Evolutionary conservation across 192 early-diverging fungal genomes (phyloP).

Genomic region (Kickxella alabastrina): DNA sequence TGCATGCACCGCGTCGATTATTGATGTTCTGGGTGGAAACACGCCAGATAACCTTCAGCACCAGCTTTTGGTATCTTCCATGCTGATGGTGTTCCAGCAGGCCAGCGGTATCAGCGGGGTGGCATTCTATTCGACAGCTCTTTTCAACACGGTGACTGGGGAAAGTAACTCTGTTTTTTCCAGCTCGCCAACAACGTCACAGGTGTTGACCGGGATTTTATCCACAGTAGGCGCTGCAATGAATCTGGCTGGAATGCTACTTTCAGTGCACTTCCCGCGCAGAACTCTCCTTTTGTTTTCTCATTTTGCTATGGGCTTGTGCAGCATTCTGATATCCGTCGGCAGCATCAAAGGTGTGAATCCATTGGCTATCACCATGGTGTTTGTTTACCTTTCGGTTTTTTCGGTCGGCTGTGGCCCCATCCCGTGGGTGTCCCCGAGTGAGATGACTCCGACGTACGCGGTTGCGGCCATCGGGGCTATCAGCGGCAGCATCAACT

Average conservation of each 20-base stretch:
- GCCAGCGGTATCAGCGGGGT: constrained; percentile 75
- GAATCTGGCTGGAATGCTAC: constrained; percentile 24
- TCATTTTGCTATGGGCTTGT: constrained; percentile 55
- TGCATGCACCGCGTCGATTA: constrained; percentile 30
- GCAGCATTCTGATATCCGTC: constrained; percentile 57
- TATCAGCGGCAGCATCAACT: constrained; percentile 65
- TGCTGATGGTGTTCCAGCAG: constrained; percentile 70
- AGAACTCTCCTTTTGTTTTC: constrained; percentile 63
- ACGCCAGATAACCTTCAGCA: constrained; percentile 54
- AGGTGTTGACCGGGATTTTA: constrained; percentile 28
- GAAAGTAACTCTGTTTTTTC: constrained; percentile 7
- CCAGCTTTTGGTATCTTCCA: constrained; percentile 58
- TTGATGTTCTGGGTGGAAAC: constrained; percentile 52
- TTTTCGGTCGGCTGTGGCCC: constrained; percentile 75
- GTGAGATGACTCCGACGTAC: constrained; percentile 71
- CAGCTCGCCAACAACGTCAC: constrained; percentile 25
- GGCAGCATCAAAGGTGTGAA: constrained; percentile 51
- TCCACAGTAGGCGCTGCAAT: constrained; percentile 18
- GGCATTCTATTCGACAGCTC: constrained; percentile 73
- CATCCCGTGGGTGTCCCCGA: constrained; percentile 72
- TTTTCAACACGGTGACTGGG: constrained; percentile 51
- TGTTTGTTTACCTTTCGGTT: constrained; percentile 64
- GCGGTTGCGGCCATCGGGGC: constrained; percentile 62
- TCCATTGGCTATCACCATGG: constrained; percentile 54
- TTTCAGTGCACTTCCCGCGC: constrained; percentile 67